Conservation (phyloP, 2,329 filamentous ascomycete genomes). For the Amylocarpus encephaloides region DNA sequence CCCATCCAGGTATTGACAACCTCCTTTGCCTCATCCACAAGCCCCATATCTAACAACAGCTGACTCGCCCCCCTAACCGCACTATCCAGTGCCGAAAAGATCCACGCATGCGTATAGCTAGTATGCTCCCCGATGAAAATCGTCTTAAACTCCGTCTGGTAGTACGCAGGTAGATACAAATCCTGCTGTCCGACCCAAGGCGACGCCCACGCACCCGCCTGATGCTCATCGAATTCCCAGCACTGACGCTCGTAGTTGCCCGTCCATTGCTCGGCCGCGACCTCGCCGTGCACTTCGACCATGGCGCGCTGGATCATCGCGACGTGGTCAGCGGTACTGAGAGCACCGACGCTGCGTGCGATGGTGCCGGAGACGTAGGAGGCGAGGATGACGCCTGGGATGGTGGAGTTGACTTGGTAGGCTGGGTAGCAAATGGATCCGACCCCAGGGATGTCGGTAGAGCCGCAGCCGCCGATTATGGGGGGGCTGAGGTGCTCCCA, state of each 20-base stretch:
- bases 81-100: slow-evolving; percentile 59
- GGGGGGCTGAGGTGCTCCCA: slow-evolving; percentile 38
- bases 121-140: slow-evolving; percentile 67
- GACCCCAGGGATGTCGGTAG: slow-evolving; percentile 57
- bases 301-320: slow-evolving; percentile 58
- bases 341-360: slow-evolving; percentile 37
- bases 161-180: slow-evolving; percentile 66
- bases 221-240: slow-evolving; percentile 56
- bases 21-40: slow-evolving; percentile 64
- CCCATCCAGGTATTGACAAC: slow-evolving; percentile 63
- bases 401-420: slow-evolving; percentile 58
- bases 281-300: slow-evolving; percentile 57
- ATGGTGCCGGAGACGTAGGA: slow-evolving; percentile 47
- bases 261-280: slow-evolving; percentile 56
- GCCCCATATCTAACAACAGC: slow-evolving; percentile 55
- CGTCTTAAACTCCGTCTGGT: slow-evolving; percentile 56
- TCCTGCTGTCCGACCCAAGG: slow-evolving; percentile 60
- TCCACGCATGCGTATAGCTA: slow-evolving; percentile 66
- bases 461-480: slow-evolving; percentile 38
- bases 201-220: slow-evolving; percentile 55
- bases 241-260: slow-evolving; percentile 59
- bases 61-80: slow-evolving; percentile 60
- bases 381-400: slow-evolving; percentile 55
- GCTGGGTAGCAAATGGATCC: slow-evolving; percentile 60
- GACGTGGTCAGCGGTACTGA: slow-evolving; percentile 55